A percentile compares a stretch with the other conserved stretches of the same genome.
These are phyloP conservation scores for Melastoma malabathricum DNA, from an alignment of 345 rosid genomes.

Conservation along the genomic window DNA sequence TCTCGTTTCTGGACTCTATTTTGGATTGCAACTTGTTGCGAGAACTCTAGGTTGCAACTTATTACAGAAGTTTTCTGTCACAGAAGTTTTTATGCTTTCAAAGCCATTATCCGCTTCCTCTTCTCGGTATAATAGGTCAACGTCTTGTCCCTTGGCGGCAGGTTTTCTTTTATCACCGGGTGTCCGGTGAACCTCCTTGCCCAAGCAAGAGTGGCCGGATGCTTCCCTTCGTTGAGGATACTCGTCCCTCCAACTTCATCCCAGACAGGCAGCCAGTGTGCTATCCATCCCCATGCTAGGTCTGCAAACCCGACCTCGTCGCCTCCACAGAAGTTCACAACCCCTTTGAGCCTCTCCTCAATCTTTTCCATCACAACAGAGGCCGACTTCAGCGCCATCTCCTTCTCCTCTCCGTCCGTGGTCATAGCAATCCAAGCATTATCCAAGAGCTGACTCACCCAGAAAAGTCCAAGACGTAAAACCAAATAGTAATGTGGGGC, in stretches of 20 bases:
- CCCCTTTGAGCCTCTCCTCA: slow-evolving; percentile 18
- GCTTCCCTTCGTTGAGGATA: slow-evolving; percentile 8
- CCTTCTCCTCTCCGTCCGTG: slow-evolving; percentile 14
- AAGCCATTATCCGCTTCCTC: slow-evolving; percentile 1
- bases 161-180: slow-evolving; percentile 13
- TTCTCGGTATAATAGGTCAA: slow-evolving; percentile 3
- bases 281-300: slow-evolving; percentile 17
- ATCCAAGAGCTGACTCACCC: neutral
- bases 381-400: slow-evolving; percentile 2
- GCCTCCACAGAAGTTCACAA: slow-evolving; percentile 14
- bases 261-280: slow-evolving; percentile 16
- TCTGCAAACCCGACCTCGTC: slow-evolving; percentile 24
- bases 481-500: neutral
- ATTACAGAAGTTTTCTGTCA: no score
- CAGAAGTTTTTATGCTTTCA: neutral
- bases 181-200: slow-evolving; percentile 11
- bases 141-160: slow-evolving; percentile 20
- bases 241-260: slow-evolving; percentile 18
- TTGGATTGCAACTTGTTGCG: no score
- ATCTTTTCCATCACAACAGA: slow-evolving; percentile 17
- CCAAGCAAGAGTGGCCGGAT: slow-evolving; percentile 21
- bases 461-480: no score
- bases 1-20: no score
- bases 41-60: no score
- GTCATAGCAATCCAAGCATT: slow-evolving; percentile 6